Percentiles rank a stretch among this genome's conserved stretches.
Evolutionary conservation across 108 stramenopile genomes (phyloP).

Genomic region (Hondaea fermentalgiana): DNA sequence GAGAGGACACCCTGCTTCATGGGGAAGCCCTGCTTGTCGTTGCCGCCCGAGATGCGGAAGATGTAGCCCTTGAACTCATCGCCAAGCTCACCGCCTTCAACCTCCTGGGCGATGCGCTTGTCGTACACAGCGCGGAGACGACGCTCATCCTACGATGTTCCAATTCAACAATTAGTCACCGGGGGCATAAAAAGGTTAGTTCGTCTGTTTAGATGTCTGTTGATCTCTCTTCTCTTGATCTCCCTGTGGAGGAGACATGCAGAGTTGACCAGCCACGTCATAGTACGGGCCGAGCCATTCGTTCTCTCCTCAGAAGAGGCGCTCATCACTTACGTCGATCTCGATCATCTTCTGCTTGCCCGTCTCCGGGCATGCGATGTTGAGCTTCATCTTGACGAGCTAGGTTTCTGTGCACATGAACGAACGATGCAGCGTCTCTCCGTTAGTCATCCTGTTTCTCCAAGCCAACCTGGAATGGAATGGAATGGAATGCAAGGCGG

Average conservation of each 20-base stretch:
- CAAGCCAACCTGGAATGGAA: no score
- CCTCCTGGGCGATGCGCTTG: constrained; percentile 95
- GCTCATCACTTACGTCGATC: constrained; percentile 60
- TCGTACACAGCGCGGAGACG: constrained; percentile 81
- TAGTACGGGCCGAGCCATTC: constrained; percentile 40
- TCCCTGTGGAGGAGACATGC: no score
- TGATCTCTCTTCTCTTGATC: no score
- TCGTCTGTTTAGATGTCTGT: no score
- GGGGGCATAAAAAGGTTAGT: no score
- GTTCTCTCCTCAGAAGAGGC: constrained; percentile 66
- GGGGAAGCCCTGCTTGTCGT: constrained; percentile 99
- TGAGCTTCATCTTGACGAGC: constrained; percentile 63
- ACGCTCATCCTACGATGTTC: background rate
- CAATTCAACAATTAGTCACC: constrained; percentile 20
- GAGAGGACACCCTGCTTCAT: constrained; percentile 99
- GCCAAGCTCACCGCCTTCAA: constrained; percentile 85
- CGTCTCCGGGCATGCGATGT: constrained; percentile 92
- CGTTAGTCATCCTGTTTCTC: background rate
- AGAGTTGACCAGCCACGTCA: no score
- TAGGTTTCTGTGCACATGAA: background rate
- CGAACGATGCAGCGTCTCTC: no score
- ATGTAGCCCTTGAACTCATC: constrained; percentile 95
- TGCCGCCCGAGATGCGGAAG: constrained; percentile 94
- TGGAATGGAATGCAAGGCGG: no score
- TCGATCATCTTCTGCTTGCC: constrained; percentile 95